Conservation (phyloP, 2,329 filamentous ascomycete species). For the Penicillium carneum region DNA sequence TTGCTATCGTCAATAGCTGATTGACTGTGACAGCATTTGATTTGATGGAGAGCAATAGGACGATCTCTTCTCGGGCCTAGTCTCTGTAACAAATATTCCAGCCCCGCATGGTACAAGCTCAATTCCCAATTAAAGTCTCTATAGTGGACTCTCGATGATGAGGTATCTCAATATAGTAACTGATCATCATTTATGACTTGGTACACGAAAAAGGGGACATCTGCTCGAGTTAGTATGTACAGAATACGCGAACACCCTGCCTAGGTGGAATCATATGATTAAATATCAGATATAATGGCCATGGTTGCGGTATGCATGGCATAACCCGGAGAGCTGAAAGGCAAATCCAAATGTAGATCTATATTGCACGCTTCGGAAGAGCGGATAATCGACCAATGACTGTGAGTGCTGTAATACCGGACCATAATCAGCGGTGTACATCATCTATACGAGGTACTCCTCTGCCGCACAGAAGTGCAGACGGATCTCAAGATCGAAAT, state of each 20-base stretch:
- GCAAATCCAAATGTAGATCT: neutral
- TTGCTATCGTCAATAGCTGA: constrained; percentile 40
- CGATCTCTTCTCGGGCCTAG: constrained; percentile 26
- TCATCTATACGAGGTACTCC: neutral
- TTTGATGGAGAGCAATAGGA: constrained; percentile 29
- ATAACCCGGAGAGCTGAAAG: neutral
- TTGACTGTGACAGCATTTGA: constrained; percentile 32
- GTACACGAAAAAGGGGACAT: constrained; percentile 21
- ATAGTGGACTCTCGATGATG: constrained; percentile 18
- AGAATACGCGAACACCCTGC: neutral
- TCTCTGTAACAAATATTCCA: constrained; percentile 20
- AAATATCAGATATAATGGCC: neutral
- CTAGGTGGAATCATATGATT: neutral
- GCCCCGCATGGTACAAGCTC: constrained; percentile 36
- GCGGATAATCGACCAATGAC: constrained; percentile 1
- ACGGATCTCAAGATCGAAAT: constrained; percentile 31
- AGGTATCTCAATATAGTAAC: constrained; percentile 26
- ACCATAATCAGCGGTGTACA: constrained; percentile 29
- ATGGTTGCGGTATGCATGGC: neutral
- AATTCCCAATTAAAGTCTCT: constrained; percentile 11
- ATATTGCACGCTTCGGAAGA: neutral
- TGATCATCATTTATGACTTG: constrained; percentile 27
- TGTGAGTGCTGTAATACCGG: neutral
- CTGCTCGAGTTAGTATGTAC: neutral
- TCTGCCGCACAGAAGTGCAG: neutral